Evolutionary conservation across 352 stramenopile genomes (phyloP).

Genomic region (Phytophthora palmivora): DNA sequence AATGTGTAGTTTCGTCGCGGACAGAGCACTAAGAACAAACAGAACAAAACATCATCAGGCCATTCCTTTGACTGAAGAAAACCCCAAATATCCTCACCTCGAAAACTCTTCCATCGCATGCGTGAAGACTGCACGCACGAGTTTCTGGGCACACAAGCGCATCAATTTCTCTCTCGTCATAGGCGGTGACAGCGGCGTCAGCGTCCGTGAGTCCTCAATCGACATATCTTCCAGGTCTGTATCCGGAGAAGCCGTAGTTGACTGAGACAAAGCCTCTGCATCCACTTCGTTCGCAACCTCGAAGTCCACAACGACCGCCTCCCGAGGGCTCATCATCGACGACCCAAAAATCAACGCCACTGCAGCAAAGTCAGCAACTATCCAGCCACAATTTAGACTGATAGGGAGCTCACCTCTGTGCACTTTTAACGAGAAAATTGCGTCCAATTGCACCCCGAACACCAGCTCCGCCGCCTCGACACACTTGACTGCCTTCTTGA

Average conservation of each 20-base stretch:
- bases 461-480: conserved; percentile 43
- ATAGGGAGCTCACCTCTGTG: conserved; percentile 26
- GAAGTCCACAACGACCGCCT: conserved; percentile 65
- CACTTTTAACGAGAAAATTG: conserved; percentile 51
- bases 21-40: conserved; percentile 39
- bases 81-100: conserved; percentile 30
- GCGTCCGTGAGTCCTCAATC: conserved; percentile 14
- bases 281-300: background rate
- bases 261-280: background rate
- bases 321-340: conserved; percentile 59
- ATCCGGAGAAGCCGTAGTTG: conserved; percentile 7
- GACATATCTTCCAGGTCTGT: conserved; percentile 25
- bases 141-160: conserved; percentile 67
- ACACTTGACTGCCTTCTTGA: conserved; percentile 64
- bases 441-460: conserved; percentile 33
- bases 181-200: conserved; percentile 1
- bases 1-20: conserved; percentile 63
- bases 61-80: background rate
- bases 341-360: conserved; percentile 68
- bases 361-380: conserved; percentile 28
- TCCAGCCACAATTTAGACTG: background rate
- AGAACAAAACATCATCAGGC: conserved; percentile 4
- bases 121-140: conserved; percentile 57
- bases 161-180: conserved; percentile 43
- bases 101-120: conserved; percentile 44